phyloP scores from a whole-genome alignment of 495 filamentous ascomycete genomes.

The Neurospora cerealis region DNA sequence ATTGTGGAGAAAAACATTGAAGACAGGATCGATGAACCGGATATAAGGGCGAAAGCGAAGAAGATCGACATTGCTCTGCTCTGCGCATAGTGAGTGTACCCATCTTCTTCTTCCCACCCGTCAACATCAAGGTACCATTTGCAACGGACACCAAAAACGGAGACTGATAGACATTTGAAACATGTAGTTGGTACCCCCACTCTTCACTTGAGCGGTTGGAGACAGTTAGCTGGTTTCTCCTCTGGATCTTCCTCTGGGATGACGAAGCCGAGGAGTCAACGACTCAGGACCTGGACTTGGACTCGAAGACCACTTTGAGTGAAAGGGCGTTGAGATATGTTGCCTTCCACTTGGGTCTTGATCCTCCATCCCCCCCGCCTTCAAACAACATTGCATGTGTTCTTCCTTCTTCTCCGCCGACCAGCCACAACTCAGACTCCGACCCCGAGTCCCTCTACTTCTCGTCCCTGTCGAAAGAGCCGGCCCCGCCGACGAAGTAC shows the following conservation, averaged over 20 bases:
- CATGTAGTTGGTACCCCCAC: too few species aligned
- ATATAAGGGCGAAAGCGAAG: background rate
- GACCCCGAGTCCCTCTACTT: background rate
- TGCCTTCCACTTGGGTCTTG: constrained; percentile 7
- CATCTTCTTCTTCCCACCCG: too few species aligned
- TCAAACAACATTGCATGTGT: too few species aligned
- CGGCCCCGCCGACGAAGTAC: constrained; percentile 9
- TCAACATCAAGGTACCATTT: too few species aligned
- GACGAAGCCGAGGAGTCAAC: constrained; percentile 14
- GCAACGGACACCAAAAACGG: too few species aligned
- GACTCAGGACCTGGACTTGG: background rate
- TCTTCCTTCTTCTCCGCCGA: background rate
- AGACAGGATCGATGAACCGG: constrained; percentile 9
- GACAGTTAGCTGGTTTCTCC: constrained; percentile 15
- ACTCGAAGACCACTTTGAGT: constrained; percentile 2
- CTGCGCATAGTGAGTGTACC: constrained; percentile 2
- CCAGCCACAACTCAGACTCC: background rate
- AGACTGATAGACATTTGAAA: too few species aligned
- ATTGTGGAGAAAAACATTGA: constrained; percentile 8
- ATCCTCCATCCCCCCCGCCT: background rate
- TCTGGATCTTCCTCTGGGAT: constrained; percentile 30
- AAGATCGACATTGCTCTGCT: constrained; percentile 9
- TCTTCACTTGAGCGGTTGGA: too few species aligned
- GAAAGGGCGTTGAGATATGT: constrained; percentile 9
- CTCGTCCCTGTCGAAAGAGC: background rate